phyloP scores from a whole-genome alignment of 2,329 filamentous ascomycete species.

The Exophiala aquamarina region DNA sequence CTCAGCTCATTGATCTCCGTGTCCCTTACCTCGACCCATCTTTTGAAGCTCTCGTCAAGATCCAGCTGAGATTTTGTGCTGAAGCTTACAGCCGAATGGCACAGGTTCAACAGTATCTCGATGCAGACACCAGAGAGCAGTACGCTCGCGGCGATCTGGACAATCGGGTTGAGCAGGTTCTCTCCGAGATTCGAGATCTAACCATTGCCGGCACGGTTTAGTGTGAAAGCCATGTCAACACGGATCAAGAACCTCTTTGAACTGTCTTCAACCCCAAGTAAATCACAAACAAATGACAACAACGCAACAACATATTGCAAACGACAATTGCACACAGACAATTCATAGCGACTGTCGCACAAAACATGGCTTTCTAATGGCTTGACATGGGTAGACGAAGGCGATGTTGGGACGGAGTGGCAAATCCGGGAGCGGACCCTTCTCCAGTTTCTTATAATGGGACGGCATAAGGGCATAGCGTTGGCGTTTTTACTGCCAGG shows the following conservation, averaged over 20 bases:
- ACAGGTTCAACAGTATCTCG: constrained; percentile 97
- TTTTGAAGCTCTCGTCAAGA: constrained; percentile 98
- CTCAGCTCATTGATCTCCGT: constrained; percentile 92
- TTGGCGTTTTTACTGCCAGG: constrained; percentile 16
- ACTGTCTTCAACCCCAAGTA: no score
- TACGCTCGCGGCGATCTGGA: constrained; percentile 94
- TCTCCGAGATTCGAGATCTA: constrained; percentile 95
- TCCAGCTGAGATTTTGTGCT: constrained; percentile 94
- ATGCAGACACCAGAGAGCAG: constrained; percentile 91
- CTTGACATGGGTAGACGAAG: no score
- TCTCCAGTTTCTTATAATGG: background rate
- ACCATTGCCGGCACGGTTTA: constrained; percentile 80
- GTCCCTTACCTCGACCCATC: constrained; percentile 96
- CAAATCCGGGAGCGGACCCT: no score
- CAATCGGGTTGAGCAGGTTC: constrained; percentile 85
- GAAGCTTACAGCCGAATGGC: constrained; percentile 98
- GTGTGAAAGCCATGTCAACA: no score
- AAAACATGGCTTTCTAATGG: no score
- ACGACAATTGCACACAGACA: no score
- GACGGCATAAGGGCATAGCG: constrained; percentile 19
- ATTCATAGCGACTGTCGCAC: no score
- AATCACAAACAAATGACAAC: constrained; percentile 5
- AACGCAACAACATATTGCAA: no score
- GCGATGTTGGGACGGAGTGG: no score
- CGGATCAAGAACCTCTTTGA: no score